A percentile compares a stretch with the other conserved stretches of the same genome.
Conservation (phyloP, 1,284 basidiomycete genomes). For the Moniliophthora roreri region DNA sequence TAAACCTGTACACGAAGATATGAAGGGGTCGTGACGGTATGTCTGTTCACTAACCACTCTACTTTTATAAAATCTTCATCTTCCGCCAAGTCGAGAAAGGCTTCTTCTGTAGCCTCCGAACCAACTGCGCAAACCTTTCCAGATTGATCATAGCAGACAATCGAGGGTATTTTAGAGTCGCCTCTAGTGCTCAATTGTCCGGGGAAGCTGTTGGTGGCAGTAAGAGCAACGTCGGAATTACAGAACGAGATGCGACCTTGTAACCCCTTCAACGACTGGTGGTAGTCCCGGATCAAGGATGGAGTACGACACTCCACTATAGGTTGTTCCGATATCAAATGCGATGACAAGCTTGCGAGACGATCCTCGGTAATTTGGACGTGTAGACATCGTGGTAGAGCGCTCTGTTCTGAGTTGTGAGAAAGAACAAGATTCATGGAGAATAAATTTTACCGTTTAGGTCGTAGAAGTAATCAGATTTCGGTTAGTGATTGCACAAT, state of each 20-base stretch:
- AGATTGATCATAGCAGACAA: constrained; percentile 49
- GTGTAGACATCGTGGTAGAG: neutral
- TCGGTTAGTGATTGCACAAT: too few species aligned
- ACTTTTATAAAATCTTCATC: neutral
- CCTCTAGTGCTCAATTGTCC: constrained; percentile 16
- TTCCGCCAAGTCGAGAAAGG: constrained; percentile 39
- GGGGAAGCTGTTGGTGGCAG: neutral
- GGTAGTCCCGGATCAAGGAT: constrained; percentile 2
- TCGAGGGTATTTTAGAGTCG: constrained; percentile 55
- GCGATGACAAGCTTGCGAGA: constrained; percentile 8
- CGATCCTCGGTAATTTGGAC: constrained; percentile 1
- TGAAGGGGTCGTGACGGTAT: neutral
- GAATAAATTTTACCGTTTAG: too few species aligned
- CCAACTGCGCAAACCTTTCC: constrained; percentile 50
- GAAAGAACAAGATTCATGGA: too few species aligned
- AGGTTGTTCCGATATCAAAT: constrained; percentile 8
- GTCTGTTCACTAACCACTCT: neutral
- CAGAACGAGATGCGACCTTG: neutral
- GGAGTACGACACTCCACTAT: constrained; percentile 3
- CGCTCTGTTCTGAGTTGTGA: too few species aligned
- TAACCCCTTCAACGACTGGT: constrained; percentile 1
- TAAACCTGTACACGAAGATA: constrained; percentile 1
- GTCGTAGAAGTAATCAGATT: too few species aligned
- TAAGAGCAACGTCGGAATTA: neutral
- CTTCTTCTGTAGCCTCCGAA: constrained; percentile 49